A percentile compares a stretch with the other conserved stretches of the same genome.
These are phyloP conservation scores for Tuctoria greenei DNA, from an alignment of 176 grass and related monocot genomes.

Conservation along the genomic window DNA sequence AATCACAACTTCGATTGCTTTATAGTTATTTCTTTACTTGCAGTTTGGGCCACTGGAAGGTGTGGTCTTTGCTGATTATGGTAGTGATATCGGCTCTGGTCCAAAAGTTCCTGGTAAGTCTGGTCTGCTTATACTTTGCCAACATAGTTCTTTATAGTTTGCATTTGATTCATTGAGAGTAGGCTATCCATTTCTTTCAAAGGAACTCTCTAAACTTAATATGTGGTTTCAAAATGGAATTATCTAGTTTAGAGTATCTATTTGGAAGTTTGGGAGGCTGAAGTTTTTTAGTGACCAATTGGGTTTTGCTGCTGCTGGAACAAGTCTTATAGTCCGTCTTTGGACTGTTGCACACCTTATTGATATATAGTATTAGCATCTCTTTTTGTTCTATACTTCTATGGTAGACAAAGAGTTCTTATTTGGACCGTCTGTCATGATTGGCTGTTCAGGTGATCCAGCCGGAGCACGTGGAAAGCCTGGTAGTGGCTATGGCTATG, in stretches of 20 bases:
- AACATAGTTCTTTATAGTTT: not conserved
- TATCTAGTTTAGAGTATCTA: not conserved
- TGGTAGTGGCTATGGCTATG: conserved; percentile 80
- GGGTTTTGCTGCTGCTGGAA: conserved; percentile 1
- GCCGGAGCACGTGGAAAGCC: conserved; percentile 86
- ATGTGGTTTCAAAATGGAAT: not conserved
- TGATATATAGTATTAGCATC: not conserved
- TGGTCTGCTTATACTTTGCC: conserved; percentile 12
- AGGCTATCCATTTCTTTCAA: not conserved
- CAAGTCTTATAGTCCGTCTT: not conserved
- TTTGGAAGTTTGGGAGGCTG: not conserved
- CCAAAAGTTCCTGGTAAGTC: conserved; percentile 77
- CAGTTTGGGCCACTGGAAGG: conserved; percentile 89
- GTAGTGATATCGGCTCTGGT: conserved; percentile 88
- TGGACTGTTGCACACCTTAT: not conserved
- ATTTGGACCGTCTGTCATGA: conserved; percentile 17
- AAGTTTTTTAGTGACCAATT: not conserved
- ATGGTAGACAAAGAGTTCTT: conserved; percentile 21
- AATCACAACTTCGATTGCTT: conserved; percentile 25
- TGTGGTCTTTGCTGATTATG: conserved; percentile 88
- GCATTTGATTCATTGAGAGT: not conserved
- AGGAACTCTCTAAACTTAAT: not conserved
- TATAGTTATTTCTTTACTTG: conserved; percentile 14
- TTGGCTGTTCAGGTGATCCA: conserved; percentile 67
- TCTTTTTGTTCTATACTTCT: conserved; percentile 5